Evolutionary conservation across 2,329 filamentous ascomycete species (phyloP), one percentile per base, ranked within the genome.

Genomic region (Echinosphaeria canescens): DNA sequence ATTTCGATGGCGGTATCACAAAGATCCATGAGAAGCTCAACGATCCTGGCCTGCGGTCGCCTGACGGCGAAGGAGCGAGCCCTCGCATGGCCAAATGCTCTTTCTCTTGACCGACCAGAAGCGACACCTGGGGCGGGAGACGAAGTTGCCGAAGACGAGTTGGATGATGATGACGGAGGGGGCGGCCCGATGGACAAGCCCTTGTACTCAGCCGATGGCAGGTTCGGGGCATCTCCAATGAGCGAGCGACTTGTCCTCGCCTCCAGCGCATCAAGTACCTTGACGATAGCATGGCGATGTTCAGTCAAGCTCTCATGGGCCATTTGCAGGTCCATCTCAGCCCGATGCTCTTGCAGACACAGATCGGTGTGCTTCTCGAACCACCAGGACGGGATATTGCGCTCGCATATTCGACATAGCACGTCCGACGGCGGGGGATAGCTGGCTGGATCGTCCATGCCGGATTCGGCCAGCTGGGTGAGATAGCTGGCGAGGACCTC

Each of bases 301-400:
- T 98, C 88, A 5, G 74, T 76, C 26, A 98, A 56, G 33, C 69
- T 81, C 43, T 98, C 88, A 42, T 98, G 88, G 5, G 84, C 71
- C 59, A 95, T 75, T 44, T 98, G 85, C 4, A 98, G 82, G 39
- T 95, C 85, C 79, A 93, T 90, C 46, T 98, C 88, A 1, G 88
- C 85, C 27, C 78, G 74, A 43, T 98, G 88, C 45, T 98, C 88
- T 44, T 95, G 84, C 29, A 93, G 58, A 42, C 88, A 98, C 13
- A 95, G 56, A 40, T 98, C 90, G 2, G 85, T 92, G 46, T 98
- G 88, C 48, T 95, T 98, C 50, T 98, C 88, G 39, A 98, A 98
- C 90, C 88, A 98, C 88, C 88, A 98, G 1, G 85, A 82, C 4
- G 81, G 81, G 32, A 98, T 95, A 34, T 93, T 81, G 28, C 88